phyloP scores from a whole-genome alignment of 2,329 filamentous ascomycete species.

The Pseudopyricularia cyperi region DNA sequence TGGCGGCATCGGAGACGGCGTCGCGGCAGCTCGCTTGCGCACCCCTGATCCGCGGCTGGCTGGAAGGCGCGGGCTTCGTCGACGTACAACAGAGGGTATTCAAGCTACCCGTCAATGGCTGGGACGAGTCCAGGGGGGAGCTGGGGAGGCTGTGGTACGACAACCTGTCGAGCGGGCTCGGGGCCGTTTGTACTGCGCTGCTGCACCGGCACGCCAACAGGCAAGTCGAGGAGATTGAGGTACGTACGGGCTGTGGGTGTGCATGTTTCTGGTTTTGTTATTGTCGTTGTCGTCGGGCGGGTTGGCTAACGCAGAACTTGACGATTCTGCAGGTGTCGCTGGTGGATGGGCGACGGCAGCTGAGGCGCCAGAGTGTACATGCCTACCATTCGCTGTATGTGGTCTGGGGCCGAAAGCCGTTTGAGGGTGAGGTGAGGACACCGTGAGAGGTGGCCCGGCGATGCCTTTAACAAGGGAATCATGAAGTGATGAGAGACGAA shows the following conservation, averaged over 20 bases:
- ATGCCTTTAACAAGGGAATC: no score
- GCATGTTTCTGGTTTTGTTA: neutral
- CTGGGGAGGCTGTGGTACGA: conserved; percentile 17
- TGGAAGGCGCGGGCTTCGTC: conserved; percentile 16
- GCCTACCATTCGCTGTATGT: conserved; percentile 34
- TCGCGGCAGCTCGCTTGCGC: conserved; percentile 9
- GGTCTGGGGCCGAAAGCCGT: conserved; percentile 18
- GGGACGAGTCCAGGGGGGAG: conserved; percentile 7
- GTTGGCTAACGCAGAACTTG: neutral
- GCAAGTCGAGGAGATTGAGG: conserved; percentile 25
- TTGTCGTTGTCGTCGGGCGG: neutral
- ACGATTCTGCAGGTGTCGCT: conserved; percentile 21
- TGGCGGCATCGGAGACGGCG: conserved; percentile 5
- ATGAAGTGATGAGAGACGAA: no score
- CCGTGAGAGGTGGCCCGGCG: neutral
- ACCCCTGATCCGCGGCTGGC: conserved; percentile 11
- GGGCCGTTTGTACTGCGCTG: conserved; percentile 15
- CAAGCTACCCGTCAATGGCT: conserved; percentile 19
- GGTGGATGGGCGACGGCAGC: conserved; percentile 32
- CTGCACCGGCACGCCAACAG: conserved; percentile 23
- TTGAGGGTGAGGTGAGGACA: neutral
- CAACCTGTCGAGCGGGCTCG: conserved; percentile 15
- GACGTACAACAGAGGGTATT: conserved; percentile 15
- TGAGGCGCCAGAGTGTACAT: conserved; percentile 32
- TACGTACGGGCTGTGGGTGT: neutral